Base-by-base conservation (phyloP, 805 yeast species). In the Cyberlindnera saturnus region DNA sequence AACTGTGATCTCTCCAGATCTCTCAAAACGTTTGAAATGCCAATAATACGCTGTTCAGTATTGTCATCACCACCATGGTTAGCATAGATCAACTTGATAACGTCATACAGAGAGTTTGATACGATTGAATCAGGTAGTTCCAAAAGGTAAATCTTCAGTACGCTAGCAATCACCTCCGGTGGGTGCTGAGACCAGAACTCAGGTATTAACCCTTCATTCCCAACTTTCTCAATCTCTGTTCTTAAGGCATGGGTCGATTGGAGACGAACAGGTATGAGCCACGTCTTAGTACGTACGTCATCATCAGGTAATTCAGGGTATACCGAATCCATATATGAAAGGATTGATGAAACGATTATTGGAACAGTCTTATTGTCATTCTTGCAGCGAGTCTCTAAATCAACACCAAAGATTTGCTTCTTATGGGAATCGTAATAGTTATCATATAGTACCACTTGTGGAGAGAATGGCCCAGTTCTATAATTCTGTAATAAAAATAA, bases 101-200 rank as follows among this genome's bases (percentile, higher is more conserved):
- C 65, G 51, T 85, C 93, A 57, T 81, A 83, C 46, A 75, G 67
- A 38, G 75, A 76, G 44, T 73, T 67, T 1, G 91, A 80, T 5
- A 88, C 73, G 34, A 87, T 60, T 3, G 93, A 81, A 48, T 81
- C 87, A 0, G 96, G 96, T 37, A 87, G 69, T 59, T 88, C 96
- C 58, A 86, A 66, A 26, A 87, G 65, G 62, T 84, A 87, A 31
- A 86, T 69, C 58, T 85, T 83, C 51, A 87, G 69, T 4, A 79
- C 79, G 52, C 82, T 77, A 5, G 89, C 82, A 9, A 84, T 74
- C 0, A 78, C 72, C 38, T 79, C 73, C 1, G 88, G 82, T 32
- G 65, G 64, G 41, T 66, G 64, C 9, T 68, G 60, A 1, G 59
- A 46, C 38, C 66, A 55, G 15, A 64, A 46, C 7, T 51, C 56